phyloP scores from a whole-genome alignment of 306 rosid species.

The Cucumis hystrix region DNA sequence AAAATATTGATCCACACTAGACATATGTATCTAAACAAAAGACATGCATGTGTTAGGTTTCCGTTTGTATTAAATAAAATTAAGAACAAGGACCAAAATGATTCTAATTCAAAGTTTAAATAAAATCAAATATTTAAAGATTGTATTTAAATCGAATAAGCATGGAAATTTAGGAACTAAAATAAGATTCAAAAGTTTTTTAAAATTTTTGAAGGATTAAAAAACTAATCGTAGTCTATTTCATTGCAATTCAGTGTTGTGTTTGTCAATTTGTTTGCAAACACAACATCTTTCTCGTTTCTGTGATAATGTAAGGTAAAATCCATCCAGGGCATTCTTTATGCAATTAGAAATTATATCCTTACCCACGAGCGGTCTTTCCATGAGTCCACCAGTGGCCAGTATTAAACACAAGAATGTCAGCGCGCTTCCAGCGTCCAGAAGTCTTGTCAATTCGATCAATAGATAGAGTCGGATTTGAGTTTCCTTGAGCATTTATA shows the following conservation, averaged over 20 bases:
- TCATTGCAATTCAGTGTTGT: not conserved
- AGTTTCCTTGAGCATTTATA: slow-evolving; percentile 43
- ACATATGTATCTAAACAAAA: not conserved
- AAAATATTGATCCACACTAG: not conserved
- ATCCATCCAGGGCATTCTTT: not conserved
- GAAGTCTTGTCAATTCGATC: slow-evolving; percentile 83
- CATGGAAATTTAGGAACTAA: not conserved
- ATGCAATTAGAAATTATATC: not conserved
- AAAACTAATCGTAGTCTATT: not conserved
- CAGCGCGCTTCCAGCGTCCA: slow-evolving; percentile 74
- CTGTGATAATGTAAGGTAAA: not conserved
- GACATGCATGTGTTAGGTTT: not conserved
- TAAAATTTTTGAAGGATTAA: not conserved
- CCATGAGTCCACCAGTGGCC: slow-evolving; percentile 99
- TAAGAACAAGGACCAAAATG: not conserved
- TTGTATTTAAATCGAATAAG: not conserved
- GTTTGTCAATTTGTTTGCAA: not conserved
- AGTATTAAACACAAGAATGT: slow-evolving; percentile 89
- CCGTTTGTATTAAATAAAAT: not conserved
- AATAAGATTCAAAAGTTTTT: not conserved
- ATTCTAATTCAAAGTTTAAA: not conserved
- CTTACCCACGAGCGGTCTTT: slow-evolving; percentile 93
- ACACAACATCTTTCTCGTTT: not conserved
- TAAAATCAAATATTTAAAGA: not conserved
- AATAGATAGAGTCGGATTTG: slow-evolving; percentile 83